Conservation (phyloP, 140 eudicot genomes). For the Ambrosia hybrid region DNA sequence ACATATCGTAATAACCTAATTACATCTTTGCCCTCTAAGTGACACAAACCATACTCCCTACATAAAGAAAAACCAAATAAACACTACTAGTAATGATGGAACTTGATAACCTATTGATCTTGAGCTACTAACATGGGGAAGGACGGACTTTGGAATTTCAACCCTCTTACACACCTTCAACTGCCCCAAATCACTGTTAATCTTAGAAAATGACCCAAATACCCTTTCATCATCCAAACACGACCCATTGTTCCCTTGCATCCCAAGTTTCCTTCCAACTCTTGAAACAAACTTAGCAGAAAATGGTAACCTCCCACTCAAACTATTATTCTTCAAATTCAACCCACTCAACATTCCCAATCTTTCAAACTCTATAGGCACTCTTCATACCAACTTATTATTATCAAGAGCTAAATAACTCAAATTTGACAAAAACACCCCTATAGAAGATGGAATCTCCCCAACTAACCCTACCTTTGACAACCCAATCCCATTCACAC, state of each 20-base stretch:
- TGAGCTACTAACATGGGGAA: conserved; percentile 25
- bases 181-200: conserved; percentile 39
- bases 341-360: conserved; percentile 49
- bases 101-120: conserved; percentile 8
- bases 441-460: conserved; percentile 69
- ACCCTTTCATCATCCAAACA: conserved; percentile 41
- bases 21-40: conserved; percentile 18
- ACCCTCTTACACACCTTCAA: conserved; percentile 45
- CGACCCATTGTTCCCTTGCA: conserved; percentile 62
- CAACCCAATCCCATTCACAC: conserved; percentile 54
- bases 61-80: conserved; percentile 31
- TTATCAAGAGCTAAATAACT: conserved; percentile 66
- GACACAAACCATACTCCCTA: conserved; percentile 12
- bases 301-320: conserved; percentile 75
- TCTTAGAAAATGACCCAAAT: conserved; percentile 29
- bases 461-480: conserved; percentile 64
- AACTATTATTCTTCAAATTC: conserved; percentile 65
- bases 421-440: conserved; percentile 49
- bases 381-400: conserved; percentile 55
- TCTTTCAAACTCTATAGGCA: conserved; percentile 63
- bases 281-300: conserved; percentile 43
- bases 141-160: conserved; percentile 39
- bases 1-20: conserved; percentile 24
- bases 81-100: conserved; percentile 26
- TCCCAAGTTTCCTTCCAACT: conserved; percentile 55